Evolutionary conservation across 2,329 filamentous ascomycete genomes (phyloP).

Genomic region (Emericellopsis cladophorae): DNA sequence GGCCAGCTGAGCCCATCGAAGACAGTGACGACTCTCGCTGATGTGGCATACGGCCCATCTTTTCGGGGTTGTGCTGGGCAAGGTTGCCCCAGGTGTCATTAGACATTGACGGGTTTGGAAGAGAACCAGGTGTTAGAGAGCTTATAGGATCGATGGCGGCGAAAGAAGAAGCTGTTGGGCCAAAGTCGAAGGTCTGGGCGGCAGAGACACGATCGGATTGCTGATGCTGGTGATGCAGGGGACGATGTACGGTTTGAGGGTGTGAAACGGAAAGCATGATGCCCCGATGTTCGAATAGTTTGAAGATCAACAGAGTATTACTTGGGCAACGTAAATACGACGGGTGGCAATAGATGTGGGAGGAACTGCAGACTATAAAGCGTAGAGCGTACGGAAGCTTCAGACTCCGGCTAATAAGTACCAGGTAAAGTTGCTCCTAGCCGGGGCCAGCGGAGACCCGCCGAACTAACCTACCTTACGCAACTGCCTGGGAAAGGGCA

Average conservation of each 20-base stretch:
- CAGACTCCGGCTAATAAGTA: no score
- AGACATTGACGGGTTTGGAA: constrained; percentile 21
- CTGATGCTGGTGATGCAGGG: not conserved
- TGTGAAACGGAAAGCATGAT: constrained; percentile 2
- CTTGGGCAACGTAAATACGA: no score
- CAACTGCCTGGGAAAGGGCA: no score
- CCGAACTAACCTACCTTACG: no score
- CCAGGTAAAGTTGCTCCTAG: no score
- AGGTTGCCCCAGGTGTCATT: constrained; percentile 25
- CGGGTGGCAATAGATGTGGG: no score
- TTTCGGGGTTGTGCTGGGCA: constrained; percentile 19
- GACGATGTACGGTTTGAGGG: not conserved
- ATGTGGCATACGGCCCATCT: constrained; percentile 29
- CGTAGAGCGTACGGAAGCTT: no score
- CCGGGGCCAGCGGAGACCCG: no score
- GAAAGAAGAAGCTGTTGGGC: not conserved
- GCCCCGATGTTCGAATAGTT: not conserved
- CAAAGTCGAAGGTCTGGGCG: not conserved
- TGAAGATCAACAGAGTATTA: no score
- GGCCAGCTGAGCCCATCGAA: constrained; percentile 46
- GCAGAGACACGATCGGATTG: not conserved
- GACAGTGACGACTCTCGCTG: constrained; percentile 50
- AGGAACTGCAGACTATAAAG: no score
- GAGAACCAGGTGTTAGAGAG: constrained; percentile 1
- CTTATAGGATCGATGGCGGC: not conserved